phyloP scores from a whole-genome alignment of 2,329 filamentous ascomycete genomes.

The Sarocladiaceae sp. region DNA sequence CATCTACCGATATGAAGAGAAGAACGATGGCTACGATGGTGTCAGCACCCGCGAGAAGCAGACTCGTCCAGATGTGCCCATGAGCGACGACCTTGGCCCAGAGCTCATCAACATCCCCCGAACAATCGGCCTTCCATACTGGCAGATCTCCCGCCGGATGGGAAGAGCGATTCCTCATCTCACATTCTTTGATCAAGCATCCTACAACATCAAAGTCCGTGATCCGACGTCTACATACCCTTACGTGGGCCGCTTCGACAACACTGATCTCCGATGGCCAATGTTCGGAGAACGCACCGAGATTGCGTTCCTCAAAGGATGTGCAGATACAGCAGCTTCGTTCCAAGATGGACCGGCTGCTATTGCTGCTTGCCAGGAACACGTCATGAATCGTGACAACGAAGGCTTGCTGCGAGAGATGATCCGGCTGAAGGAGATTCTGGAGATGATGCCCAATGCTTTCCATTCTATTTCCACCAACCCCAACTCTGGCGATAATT shows the following conservation, averaged over 20 bases:
- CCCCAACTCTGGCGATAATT: conserved; percentile 47
- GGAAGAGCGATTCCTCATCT: conserved; percentile 48
- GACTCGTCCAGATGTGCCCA: conserved; percentile 32
- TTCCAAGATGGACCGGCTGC: conserved; percentile 48
- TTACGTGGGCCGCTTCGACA: conserved; percentile 48
- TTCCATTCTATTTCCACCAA: conserved; percentile 52
- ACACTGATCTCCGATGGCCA: conserved; percentile 50
- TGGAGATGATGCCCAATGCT: conserved; percentile 49
- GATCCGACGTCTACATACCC: conserved; percentile 44
- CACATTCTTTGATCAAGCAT: conserved; percentile 49
- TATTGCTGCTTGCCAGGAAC: conserved; percentile 49
- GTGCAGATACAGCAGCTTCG: conserved; percentile 43
- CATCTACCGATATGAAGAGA: conserved; percentile 49
- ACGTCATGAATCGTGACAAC: conserved; percentile 48
- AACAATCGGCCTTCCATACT: conserved; percentile 45
- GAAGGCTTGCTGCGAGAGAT: conserved; percentile 46
- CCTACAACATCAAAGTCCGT: conserved; percentile 46
- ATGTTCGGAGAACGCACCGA: conserved; percentile 49
- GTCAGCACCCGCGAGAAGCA: conserved; percentile 27
- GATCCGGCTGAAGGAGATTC: conserved; percentile 47
- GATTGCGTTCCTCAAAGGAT: conserved; percentile 47
- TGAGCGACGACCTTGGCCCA: conserved; percentile 47
- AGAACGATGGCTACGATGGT: conserved; percentile 48
- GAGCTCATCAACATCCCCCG: conserved; percentile 45
- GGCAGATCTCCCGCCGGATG: conserved; percentile 46